Conservation (phyloP, 805 yeast species). For the Cyberlindnera nakhonratchasimensis region DNA sequence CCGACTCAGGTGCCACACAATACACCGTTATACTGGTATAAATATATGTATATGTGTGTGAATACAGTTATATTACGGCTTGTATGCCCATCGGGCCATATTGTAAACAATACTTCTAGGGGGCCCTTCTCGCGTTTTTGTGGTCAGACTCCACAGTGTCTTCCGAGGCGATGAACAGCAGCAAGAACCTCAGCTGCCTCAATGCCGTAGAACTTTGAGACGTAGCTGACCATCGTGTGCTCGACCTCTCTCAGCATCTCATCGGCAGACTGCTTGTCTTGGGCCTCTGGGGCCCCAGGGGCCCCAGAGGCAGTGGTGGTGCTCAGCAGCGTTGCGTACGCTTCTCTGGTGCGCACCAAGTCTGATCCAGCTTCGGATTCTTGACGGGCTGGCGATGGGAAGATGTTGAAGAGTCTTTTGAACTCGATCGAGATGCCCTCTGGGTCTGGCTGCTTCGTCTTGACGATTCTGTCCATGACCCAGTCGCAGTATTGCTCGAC, state of each 20-base stretch:
- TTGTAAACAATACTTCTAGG: too few species aligned
- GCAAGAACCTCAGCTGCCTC: background rate
- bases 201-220: background rate
- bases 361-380: background rate
- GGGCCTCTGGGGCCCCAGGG: background rate
- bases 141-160: background rate
- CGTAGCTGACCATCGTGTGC: background rate
- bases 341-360: background rate
- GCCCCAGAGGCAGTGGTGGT: background rate
- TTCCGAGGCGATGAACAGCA: background rate
- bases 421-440: slow-evolving; percentile 15
- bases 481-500: slow-evolving; percentile 48
- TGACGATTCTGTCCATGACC: slow-evolving; percentile 38
- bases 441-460: slow-evolving; percentile 25
- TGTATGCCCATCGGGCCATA: too few species aligned
- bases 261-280: background rate
- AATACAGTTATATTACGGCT: too few species aligned
- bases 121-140: too few species aligned
- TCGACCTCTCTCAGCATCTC: background rate
- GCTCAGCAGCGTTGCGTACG: background rate
- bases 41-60: too few species aligned
- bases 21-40: too few species aligned
- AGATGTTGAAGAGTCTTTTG: slow-evolving; percentile 26
- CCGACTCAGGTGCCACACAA: too few species aligned
- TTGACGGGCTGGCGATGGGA: slow-evolving; percentile 15